phyloP scores from a whole-genome alignment of 2,329 filamentous ascomycete species.

The Trichothecium roseum region DNA sequence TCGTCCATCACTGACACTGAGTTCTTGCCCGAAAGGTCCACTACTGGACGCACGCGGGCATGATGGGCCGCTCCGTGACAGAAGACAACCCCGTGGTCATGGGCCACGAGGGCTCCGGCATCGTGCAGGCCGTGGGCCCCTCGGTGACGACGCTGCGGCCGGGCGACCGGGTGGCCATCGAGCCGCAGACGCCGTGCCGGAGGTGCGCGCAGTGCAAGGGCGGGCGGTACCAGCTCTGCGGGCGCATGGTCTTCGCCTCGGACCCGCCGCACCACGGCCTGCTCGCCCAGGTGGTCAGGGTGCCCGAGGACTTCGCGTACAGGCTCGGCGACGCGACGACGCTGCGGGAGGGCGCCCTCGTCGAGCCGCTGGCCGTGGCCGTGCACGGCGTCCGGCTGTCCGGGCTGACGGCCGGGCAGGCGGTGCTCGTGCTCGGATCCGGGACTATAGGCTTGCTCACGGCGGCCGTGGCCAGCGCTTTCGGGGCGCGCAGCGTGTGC shows the following conservation, averaged over 20 bases:
- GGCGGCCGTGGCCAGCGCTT: conserved; percentile 73
- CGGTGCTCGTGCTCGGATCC: conserved; percentile 75
- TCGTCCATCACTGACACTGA: background rate
- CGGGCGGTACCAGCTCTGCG: conserved; percentile 73
- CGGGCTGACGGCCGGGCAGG: conserved; percentile 59
- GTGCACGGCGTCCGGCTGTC: conserved; percentile 77
- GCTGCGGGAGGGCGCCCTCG: conserved; percentile 76
- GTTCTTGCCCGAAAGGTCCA: background rate
- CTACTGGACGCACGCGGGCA: background rate
- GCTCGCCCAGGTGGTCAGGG: conserved; percentile 71
- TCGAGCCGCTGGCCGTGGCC: conserved; percentile 79
- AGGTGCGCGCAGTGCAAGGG: conserved; percentile 61
- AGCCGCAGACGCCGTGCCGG: conserved; percentile 71
- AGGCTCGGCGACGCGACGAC: conserved; percentile 69
- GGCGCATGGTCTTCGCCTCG: conserved; percentile 70
- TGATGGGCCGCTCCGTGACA: no score
- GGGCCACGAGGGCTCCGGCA: conserved; percentile 49
- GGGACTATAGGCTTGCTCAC: conserved; percentile 82
- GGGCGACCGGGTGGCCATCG: conserved; percentile 70
- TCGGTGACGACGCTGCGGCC: conserved; percentile 46
- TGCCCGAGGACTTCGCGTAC: conserved; percentile 88
- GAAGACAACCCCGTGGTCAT: conserved; percentile 32
- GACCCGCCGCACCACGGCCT: conserved; percentile 82
- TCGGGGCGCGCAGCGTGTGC: conserved; percentile 72
- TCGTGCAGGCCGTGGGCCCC: conserved; percentile 54